Evolutionary conservation across 441 rosid species (phyloP).

Genomic region (Macaranga tanarius): DNA sequence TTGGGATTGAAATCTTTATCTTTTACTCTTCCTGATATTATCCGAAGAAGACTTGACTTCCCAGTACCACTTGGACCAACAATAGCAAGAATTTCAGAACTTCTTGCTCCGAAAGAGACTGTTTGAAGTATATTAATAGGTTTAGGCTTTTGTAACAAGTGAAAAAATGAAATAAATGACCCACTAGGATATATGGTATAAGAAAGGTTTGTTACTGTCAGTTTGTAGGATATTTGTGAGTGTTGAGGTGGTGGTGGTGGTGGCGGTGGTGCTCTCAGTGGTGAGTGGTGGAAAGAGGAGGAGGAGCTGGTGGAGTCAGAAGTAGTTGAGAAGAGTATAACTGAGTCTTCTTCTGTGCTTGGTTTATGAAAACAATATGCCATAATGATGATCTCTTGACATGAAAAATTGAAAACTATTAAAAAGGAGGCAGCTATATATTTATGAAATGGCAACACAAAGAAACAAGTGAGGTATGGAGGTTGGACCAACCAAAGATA

Average conservation of each 20-base stretch:
- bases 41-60: constrained; percentile 64
- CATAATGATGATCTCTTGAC: constrained; percentile 22
- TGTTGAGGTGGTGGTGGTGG: constrained; percentile 19
- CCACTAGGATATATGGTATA: constrained; percentile 43
- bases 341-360: constrained; percentile 56
- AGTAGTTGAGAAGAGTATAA: constrained; percentile 65
- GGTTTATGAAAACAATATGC: constrained; percentile 50
- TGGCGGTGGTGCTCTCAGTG: constrained; percentile 9
- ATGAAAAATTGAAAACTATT: too few relatives aligned
- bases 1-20: constrained; percentile 53
- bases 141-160: constrained; percentile 37
- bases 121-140: constrained; percentile 59
- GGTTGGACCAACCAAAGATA: constrained; percentile 44
- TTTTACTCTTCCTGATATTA: constrained; percentile 55
- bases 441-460: background rate
- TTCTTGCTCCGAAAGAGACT: constrained; percentile 56
- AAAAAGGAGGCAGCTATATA: background rate
- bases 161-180: constrained; percentile 31
- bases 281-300: constrained; percentile 49
- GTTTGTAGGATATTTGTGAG: constrained; percentile 27
- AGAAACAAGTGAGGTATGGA: constrained; percentile 10
- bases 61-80: constrained; percentile 81
- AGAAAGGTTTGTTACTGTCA: constrained; percentile 59
- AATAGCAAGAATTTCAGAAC: constrained; percentile 76
- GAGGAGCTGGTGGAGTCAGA: constrained; percentile 59